Conservation (phyloP, 2,329 filamentous ascomycete species). For the Colletotrichum chrysophilum region DNA sequence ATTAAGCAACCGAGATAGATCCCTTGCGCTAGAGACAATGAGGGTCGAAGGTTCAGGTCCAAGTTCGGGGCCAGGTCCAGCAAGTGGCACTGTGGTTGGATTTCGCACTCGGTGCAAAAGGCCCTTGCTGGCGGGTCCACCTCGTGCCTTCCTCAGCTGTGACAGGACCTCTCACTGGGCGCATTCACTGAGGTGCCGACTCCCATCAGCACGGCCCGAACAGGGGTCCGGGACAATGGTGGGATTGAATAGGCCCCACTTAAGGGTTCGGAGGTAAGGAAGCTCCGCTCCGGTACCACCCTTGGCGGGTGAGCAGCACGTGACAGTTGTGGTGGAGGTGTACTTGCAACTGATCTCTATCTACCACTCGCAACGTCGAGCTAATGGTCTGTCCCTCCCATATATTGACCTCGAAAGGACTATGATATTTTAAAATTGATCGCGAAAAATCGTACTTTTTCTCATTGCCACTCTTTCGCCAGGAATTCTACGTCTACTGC, state of each 20-base stretch:
- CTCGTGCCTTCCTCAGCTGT: neutral
- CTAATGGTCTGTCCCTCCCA: fast-evolving
- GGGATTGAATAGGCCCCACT: neutral
- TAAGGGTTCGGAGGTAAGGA: neutral
- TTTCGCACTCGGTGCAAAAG: neutral
- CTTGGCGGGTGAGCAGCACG: neutral
- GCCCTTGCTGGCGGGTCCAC: neutral
- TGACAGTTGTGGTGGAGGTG: neutral
- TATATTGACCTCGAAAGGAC: neutral
- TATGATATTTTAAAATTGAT: fast-evolving
- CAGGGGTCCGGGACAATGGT: neutral
- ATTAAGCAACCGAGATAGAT: neutral
- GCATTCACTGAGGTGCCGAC: neutral
- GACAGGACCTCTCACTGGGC: neutral
- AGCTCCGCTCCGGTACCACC: neutral
- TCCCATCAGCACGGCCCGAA: neutral
- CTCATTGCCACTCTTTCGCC: neutral
- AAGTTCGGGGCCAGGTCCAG: neutral
- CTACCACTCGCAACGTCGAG: neutral
- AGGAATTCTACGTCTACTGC: neutral
- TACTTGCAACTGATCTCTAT: neutral
- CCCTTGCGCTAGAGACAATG: slow-evolving; percentile 4
- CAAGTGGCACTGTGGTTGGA: neutral
- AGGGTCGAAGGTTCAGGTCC: slow-evolving; percentile 1
- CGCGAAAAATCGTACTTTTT: neutral